Evolutionary conservation across 495 filamentous ascomycete species (phyloP).

Genomic region (Annulohypoxylon stygium): DNA sequence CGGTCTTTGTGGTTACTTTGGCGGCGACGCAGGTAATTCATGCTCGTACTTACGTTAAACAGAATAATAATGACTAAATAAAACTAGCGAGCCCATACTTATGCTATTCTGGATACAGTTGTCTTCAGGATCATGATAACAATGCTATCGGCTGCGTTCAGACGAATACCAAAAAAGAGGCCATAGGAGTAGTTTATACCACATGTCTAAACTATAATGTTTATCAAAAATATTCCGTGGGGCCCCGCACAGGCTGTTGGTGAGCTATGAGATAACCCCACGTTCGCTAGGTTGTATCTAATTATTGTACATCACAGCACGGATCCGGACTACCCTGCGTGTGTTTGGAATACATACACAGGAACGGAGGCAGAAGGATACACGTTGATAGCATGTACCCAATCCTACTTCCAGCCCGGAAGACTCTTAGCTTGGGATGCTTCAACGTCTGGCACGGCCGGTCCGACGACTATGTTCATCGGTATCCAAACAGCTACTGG

Average conservation of each 20-base stretch:
- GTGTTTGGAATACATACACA: background rate
- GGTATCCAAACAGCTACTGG: background rate
- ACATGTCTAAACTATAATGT: constrained; percentile 6
- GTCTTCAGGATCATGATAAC: constrained; percentile 6
- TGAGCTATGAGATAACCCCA: background rate
- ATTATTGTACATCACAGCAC: background rate
- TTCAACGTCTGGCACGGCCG: background rate
- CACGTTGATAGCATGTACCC: background rate
- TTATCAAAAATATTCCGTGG: background rate
- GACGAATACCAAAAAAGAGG: background rate
- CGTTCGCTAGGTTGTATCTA: background rate
- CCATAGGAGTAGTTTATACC: background rate
- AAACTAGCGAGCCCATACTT: background rate
- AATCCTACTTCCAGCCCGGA: background rate
- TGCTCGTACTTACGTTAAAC: no score
- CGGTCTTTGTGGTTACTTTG: constrained; percentile 1
- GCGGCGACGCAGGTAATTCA: constrained; percentile 6
- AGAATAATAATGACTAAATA: background rate
- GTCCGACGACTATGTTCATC: constrained; percentile 3
- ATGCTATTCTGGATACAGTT: constrained; percentile 10
- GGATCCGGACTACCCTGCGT: background rate
- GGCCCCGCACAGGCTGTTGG: constrained; percentile 11
- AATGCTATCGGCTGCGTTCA: background rate
- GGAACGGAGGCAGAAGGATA: constrained; percentile 5
- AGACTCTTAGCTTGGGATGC: constrained; percentile 1